Evolutionary conservation across 768 basidiomycete species (phyloP), one percentile per base, ranked within the genome.

Genomic region (Xerocomellus dryophilus): DNA sequence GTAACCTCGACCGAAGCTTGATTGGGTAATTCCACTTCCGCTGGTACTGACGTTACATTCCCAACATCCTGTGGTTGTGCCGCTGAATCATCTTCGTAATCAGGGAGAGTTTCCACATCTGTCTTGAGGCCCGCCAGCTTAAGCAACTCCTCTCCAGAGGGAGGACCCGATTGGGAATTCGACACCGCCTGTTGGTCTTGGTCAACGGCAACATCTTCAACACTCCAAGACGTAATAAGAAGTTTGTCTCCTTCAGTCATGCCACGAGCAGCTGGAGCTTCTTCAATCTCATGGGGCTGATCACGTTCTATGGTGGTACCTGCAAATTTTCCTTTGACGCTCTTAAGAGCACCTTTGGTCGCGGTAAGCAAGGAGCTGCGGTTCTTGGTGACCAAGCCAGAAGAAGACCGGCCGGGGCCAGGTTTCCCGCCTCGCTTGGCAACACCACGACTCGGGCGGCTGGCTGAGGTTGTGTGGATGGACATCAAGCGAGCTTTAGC

Each of bases 281-380:
- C 51, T 32, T 61, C 65, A 41, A 63, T 58, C 6, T 65, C 65
- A 5, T 67, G 63, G 18, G 55, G 47, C 15, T 55, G 57, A 43
- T 65, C 62, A n/a, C 31, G 43, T 43, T 59, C 64, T 23, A 38
- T 27, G 17, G 53, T 60, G 10, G 48, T 50, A 17, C 49, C 40
- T 29, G 54, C 51, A 53, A 74, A 76, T 29, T 69, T 78, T 11
- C 79, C 79, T 61, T 79, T 82, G 53, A 82, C 67, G 5, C 75
- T 79, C 58, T 78, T 80, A 29, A 83, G 61, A 11, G 66, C 59
- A 31, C 84, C 83, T 61, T 81, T 85, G 8, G 76, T 68, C 18
- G 73, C 75, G 7, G 78, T 82, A 49, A 85, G 70, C 12, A 85
- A 66, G 15, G 85, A 84, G 53, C 78, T 82, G 29, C 71, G 74